Conservation (phyloP, 345 rosid species). For the Streptanthus diversifolius region DNA sequence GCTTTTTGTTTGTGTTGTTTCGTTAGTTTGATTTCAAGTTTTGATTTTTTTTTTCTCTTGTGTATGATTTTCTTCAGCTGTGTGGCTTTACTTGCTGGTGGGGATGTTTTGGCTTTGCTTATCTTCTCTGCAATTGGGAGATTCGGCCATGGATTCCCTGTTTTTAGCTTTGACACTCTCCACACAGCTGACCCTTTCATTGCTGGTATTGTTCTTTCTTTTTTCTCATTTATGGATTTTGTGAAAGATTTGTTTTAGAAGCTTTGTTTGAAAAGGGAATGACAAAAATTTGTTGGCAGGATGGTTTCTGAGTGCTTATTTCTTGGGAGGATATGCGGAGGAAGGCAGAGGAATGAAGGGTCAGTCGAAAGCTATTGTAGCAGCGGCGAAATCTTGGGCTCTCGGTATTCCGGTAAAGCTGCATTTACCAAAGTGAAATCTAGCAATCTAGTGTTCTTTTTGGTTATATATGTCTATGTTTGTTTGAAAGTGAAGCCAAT, state of each 20-base stretch:
- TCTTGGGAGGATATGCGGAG: conserved; percentile 80
- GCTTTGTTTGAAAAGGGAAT: conserved; percentile 2
- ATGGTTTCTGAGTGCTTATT: conserved; percentile 92
- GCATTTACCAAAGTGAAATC: neutral
- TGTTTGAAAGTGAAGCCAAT: neutral
- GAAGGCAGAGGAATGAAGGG: conserved; percentile 90
- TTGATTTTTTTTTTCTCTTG: neutral
- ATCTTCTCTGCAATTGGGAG: conserved; percentile 87
- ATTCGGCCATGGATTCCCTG: conserved; percentile 76
- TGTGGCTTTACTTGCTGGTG: conserved; percentile 79
- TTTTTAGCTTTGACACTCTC: conserved; percentile 58
- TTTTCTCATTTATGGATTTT: neutral
- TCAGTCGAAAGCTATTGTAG: conserved; percentile 53
- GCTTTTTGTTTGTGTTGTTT: neutral
- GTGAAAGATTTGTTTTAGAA: neutral
- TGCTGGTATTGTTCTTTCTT: conserved; percentile 49
- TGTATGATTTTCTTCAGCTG: conserved; percentile 41
- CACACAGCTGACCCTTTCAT: conserved; percentile 95
- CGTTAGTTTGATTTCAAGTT: neutral
- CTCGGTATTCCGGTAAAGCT: conserved; percentile 72
- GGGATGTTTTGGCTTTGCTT: conserved; percentile 78
- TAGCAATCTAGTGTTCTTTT: neutral
- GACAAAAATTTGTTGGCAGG: conserved; percentile 39
- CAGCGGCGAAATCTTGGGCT: conserved; percentile 86
- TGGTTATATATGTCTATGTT: neutral